Base-by-base conservation (phyloP, 1,284 basidiomycete genomes). In the Melanopsichium pennsylvanicum region DNA sequence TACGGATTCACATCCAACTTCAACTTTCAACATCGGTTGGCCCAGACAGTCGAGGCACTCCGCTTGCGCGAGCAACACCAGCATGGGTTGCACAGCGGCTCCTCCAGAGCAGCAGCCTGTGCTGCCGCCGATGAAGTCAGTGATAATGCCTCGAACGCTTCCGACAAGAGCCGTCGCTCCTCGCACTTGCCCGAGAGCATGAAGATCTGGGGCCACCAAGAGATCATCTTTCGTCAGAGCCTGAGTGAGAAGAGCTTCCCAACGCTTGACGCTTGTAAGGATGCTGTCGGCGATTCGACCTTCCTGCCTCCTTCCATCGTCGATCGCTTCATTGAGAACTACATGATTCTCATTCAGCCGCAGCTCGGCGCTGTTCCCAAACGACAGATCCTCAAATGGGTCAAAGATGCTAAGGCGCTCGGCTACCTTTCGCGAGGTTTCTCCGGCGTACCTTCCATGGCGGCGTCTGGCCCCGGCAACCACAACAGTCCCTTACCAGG, bases 1-100 rank as follows among this genome's bases (percentile, higher is more conserved):
- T 69, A 63, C 43, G 66, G 66, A 19, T 69, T 69, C 55, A 69
- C 66, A 11, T 70, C 67, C 42, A 70, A 64, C 42, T 70, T 70
- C 27, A 70, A 70, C 44, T 64, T 70, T 25, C 67, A 70, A 42
- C 67, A 70, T 40, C 43, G 67, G 1, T 52, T 70, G n/a, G 45
- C 52, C 3, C 61, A 70, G 41, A 64, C 61, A 15, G 55, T 70
- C 10, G 60, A 70, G 16, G 60, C 67, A 7, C 42, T 70, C 5
- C 43, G 56, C 1, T 34, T 70, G 26, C 67, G 67, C 9, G 67
- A 70, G 34, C 61, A 54, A 18, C 52, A 57, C 34, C 58, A 67
- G 31, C 51, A 55, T 16, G 39, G n/a, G 7, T 26, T 34, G 21
- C 43, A 43, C 47, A 34, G 29, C 46, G 35, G 23, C 34, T 27